Evolutionary conservation across 2,329 filamentous ascomycete genomes (phyloP).

Genomic region (Colletotrichum zoysiae): DNA sequence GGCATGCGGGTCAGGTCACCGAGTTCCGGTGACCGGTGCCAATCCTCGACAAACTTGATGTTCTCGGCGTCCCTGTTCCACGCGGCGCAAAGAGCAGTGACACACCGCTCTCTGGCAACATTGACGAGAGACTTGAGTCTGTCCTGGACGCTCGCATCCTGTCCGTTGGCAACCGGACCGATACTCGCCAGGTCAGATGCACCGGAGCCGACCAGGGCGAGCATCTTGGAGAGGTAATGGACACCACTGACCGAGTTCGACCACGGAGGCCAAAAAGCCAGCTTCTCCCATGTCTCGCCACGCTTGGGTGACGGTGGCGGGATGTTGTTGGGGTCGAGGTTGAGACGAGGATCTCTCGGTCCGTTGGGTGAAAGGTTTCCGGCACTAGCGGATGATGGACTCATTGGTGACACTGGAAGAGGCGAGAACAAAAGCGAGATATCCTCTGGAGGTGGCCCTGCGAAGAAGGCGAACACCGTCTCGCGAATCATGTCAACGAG

Average conservation of each 20-base stretch:
- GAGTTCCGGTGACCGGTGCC: conserved; percentile 85
- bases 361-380: conserved; percentile 65
- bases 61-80: conserved; percentile 96
- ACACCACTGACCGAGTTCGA: conserved; percentile 94
- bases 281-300: conserved; percentile 91
- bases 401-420: conserved; percentile 75
- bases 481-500: conserved; percentile 87
- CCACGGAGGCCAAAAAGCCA: conserved; percentile 96
- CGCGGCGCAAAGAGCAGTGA: conserved; percentile 86
- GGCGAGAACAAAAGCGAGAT: conserved; percentile 90
- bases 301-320: conserved; percentile 81
- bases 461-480: conserved; percentile 84
- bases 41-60: conserved; percentile 92
- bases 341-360: conserved; percentile 79
- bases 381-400: conserved; percentile 68
- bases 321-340: conserved; percentile 81
- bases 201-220: conserved; percentile 86
- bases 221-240: conserved; percentile 86
- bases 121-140: conserved; percentile 81
- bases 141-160: conserved; percentile 72
- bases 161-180: conserved; percentile 69
- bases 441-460: conserved; percentile 89
- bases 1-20: conserved; percentile 94
- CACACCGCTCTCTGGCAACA: conserved; percentile 84
- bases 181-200: conserved; percentile 88